A percentile compares a stretch with the other conserved stretches of the same genome.
Conservation (phyloP, 352 stramenopile genomes). For the Pythium dissimile region DNA sequence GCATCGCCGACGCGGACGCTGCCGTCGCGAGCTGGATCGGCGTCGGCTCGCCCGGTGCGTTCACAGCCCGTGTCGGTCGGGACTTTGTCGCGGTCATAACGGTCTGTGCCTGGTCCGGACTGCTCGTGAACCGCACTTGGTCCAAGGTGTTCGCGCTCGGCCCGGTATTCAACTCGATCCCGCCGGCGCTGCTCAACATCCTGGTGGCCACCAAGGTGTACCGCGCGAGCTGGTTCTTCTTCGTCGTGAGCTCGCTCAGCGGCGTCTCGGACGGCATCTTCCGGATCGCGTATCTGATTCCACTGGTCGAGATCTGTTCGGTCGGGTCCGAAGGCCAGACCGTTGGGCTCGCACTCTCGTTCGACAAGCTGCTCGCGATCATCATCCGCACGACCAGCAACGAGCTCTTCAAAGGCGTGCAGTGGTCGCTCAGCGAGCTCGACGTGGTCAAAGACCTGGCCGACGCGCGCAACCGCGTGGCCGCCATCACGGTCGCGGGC, state of each 20-base stretch:
- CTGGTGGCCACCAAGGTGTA: not conserved
- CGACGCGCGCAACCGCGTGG: not conserved
- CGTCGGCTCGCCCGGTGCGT: not conserved
- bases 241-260: not conserved
- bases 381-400: not conserved
- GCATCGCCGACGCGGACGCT: not conserved
- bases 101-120: not conserved
- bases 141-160: not conserved
- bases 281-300: not conserved
- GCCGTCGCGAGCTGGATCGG: not conserved
- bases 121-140: constrained; percentile 3
- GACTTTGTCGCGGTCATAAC: constrained; percentile 5
- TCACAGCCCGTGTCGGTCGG: not conserved
- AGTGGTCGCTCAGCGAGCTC: not conserved
- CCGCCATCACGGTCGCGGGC: not conserved
- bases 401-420: not conserved
- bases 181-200: not conserved
- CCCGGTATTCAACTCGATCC: constrained; percentile 1
- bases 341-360: constrained; percentile 9
- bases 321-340: constrained; percentile 10
- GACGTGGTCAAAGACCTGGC: not conserved
- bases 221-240: constrained; percentile 10
- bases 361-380: constrained; percentile 7
- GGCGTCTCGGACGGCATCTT: constrained; percentile 9
- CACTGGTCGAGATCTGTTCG: constrained; percentile 7